phyloP scores from a whole-genome alignment of 2,329 filamentous ascomycete species.

The Aspergillus fructus region DNA sequence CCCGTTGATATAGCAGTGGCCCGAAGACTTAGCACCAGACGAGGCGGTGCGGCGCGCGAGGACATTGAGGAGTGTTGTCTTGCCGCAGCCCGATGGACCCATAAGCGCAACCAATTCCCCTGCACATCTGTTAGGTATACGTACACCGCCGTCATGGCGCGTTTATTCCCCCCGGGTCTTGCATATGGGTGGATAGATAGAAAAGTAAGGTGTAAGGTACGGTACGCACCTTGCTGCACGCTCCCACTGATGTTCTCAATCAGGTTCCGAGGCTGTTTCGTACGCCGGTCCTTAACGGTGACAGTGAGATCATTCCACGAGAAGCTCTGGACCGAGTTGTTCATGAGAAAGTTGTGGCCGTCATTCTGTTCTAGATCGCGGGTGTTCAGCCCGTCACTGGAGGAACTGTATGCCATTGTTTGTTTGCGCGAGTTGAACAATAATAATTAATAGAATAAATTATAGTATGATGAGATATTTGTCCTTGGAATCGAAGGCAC shows the following conservation, averaged over 20 bases:
- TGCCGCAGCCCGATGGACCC: constrained; percentile 73
- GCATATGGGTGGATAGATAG: neutral
- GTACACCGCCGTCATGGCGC: neutral
- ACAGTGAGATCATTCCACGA: constrained; percentile 68
- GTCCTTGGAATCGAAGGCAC: neutral
- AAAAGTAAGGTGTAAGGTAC: neutral
- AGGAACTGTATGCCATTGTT: constrained; percentile 8
- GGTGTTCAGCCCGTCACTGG: constrained; percentile 5
- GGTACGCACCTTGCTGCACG: constrained; percentile 57
- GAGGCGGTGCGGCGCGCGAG: constrained; percentile 64
- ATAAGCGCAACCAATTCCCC: constrained; percentile 77
- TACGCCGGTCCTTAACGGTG: constrained; percentile 68
- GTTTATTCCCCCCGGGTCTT: neutral
- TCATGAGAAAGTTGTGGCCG: constrained; percentile 41
- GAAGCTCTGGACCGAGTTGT: constrained; percentile 63
- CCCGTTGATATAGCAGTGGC: constrained; percentile 65
- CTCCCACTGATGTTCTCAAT: constrained; percentile 63
- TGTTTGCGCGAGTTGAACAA: neutral
- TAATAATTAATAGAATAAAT: neutral
- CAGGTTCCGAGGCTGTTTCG: constrained; percentile 63
- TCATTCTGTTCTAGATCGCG: constrained; percentile 33
- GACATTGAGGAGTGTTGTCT: constrained; percentile 80
- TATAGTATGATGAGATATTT: neutral
- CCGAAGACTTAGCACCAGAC: constrained; percentile 54
- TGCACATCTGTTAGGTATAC: constrained; percentile 20